A percentile compares a stretch with the other conserved stretches of the same genome.
Conservation (phyloP, 352 stramenopile species). For the Phytophthora meadii region DNA sequence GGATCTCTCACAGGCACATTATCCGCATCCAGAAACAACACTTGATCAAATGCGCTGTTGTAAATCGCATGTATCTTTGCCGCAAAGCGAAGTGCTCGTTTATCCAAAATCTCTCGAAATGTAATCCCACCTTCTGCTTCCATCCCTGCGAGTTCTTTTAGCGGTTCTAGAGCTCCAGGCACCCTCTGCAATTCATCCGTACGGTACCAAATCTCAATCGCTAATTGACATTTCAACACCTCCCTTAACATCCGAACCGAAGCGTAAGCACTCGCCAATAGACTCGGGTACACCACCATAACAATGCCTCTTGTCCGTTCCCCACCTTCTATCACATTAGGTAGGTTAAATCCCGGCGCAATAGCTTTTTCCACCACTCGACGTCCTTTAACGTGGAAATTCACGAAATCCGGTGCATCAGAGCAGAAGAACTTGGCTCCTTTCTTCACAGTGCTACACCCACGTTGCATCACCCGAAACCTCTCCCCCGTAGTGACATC, state of each 20-base stretch:
- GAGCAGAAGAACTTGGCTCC: constrained; percentile 52
- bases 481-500: constrained; percentile 39
- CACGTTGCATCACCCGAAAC: constrained; percentile 38
- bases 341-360: constrained; percentile 11
- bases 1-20: constrained; percentile 58
- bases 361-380: constrained; percentile 20
- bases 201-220: constrained; percentile 61
- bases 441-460: constrained; percentile 39
- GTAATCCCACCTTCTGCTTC: constrained; percentile 31
- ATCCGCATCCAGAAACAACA: constrained; percentile 66
- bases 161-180: constrained; percentile 9
- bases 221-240: constrained; percentile 43
- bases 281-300: constrained; percentile 58
- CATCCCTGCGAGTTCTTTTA: constrained; percentile 28
- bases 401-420: constrained; percentile 51
- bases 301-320: constrained; percentile 39
- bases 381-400: constrained; percentile 39
- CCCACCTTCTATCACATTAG: constrained; percentile 15
- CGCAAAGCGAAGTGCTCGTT: constrained; percentile 48
- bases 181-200: constrained; percentile 28
- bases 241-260: constrained; percentile 45
- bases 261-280: constrained; percentile 49
- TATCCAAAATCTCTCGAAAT: constrained; percentile 34
- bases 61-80: constrained; percentile 59
- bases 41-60: constrained; percentile 48